Evolutionary conservation across 202 grass and related monocot genomes (phyloP), one percentile per base, ranked within the genome.

Genomic region (Zizania palustris): DNA sequence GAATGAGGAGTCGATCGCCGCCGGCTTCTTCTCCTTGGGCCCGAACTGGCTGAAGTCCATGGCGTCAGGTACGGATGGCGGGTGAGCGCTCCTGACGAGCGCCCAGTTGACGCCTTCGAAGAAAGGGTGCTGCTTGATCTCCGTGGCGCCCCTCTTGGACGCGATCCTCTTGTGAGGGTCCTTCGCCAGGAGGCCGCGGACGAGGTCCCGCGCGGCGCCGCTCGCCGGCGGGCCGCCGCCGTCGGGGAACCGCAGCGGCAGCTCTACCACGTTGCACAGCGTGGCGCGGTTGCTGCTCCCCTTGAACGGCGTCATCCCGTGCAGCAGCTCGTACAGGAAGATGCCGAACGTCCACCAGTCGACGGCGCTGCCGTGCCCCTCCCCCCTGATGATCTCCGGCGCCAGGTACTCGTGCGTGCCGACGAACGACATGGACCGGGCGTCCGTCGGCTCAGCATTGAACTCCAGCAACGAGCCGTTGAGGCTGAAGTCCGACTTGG

Each of bases 331-430:
- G 3, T 91, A 91, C 34, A 88, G 76, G 66, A 88, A 94, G 62
- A 89, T 85, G 69, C 92, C 86, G 9, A 95, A 85, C 38, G 92
- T 95, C 92, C 88, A 95, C 88, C 92, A 95, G 65, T 95, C 92
- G 39, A 95, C 88, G 0, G 92, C 81, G 62, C 88, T 91, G 53
- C 88, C 88, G n/a, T 91, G 88, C 0, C 88, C 92, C 53, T 89
- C 85, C 7, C 86, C 88, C 35, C 76, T 73, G 64, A 89, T 78
- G 48, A 91, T 95, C 51, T 91, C 88, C 0, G 88, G 92, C 7
- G 92, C 88, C 1, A 95, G 80, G 80, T 91, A 95, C 65, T 95
- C 92, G 1, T 95, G 92, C 0, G 88, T 95, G 33, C 92, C 92
- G 0, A 95, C 92, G 34, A 95, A 95, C 7, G 92, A 95, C 85